Conservation (phyloP, 495 filamentous ascomycete genomes). For the Tuber microsphaerosporum region DNA sequence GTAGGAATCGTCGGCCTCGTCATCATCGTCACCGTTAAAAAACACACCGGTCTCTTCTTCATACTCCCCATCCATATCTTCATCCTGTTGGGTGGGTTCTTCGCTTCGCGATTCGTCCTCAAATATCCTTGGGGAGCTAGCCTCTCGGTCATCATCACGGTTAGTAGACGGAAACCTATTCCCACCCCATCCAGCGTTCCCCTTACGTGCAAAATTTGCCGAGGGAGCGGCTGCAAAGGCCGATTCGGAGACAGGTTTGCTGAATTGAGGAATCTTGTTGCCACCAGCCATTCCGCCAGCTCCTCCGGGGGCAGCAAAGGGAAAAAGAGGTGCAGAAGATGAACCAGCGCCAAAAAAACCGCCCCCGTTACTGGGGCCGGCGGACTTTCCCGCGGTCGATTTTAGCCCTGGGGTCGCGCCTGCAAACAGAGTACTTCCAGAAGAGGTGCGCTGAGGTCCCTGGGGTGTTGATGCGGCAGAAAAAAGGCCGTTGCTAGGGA, state of each 20-base stretch:
- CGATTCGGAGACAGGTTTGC: neutral
- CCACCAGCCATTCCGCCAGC: neutral
- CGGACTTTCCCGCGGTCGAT: neutral
- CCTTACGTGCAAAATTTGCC: constrained; percentile 9
- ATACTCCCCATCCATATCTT: constrained; percentile 30
- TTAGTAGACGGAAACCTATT: constrained; percentile 24
- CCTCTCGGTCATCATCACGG: constrained; percentile 28
- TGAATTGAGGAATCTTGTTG: constrained; percentile 3
- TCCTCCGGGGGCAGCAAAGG: neutral
- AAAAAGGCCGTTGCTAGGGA: constrained; percentile 36
- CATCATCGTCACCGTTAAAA: constrained; percentile 31
- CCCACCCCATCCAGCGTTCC: constrained; percentile 7
- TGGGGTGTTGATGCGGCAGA: constrained; percentile 28
- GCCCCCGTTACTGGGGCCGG: constrained; percentile 2
- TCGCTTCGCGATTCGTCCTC: constrained; percentile 32
- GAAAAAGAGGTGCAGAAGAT: neutral
- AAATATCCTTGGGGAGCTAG: constrained; percentile 14
- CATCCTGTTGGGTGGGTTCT: constrained; percentile 19
- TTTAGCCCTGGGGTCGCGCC: constrained; percentile 32
- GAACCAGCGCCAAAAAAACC: constrained; percentile 14
- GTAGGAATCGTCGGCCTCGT: constrained; percentile 25
- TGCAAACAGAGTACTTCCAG: constrained; percentile 34
- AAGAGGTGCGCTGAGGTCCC: constrained; percentile 18
- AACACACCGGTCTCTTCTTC: constrained; percentile 9
- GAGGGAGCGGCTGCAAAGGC: neutral